phyloP scores from a whole-genome alignment of 75 land plant species.

The Sequoiadendron giganteum region DNA sequence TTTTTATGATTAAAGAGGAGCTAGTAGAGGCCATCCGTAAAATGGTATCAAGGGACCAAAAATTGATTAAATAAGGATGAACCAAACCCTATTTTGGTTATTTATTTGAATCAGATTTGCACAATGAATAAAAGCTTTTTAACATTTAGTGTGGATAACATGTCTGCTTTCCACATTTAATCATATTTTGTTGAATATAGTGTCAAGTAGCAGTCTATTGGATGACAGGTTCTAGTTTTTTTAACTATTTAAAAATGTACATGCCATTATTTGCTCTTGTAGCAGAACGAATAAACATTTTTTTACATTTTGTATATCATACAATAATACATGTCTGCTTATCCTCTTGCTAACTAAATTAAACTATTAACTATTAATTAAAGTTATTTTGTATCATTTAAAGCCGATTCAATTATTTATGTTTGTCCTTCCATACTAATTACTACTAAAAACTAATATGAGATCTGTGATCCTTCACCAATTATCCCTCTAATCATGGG shows the following conservation, averaged over 20 bases:
- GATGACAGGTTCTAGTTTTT: not conserved
- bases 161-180: not conserved
- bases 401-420: not conserved
- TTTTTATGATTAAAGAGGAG: constrained; percentile 96
- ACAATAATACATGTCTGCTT: not conserved
- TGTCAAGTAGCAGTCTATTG: not conserved
- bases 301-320: constrained; percentile 1
- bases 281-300: not conserved
- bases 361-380: too few relatives aligned
- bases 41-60: constrained; percentile 38
- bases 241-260: not conserved
- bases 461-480: not conserved
- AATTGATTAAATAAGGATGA: constrained; percentile 14
- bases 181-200: not conserved
- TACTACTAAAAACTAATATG: not conserved
- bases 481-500: not conserved
- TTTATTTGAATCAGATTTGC: not conserved
- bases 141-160: not conserved
- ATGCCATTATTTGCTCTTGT: constrained; percentile 7
- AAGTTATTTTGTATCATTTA: not conserved
- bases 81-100: not conserved
- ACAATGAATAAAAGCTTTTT: not conserved
- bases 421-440: not conserved
- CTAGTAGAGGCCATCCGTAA: constrained; percentile 59
- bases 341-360: not conserved